Evolutionary conservation across 2,329 filamentous ascomycete genomes (phyloP), one percentile per base, ranked within the genome.

Genomic region (Kalmusia sp.): DNA sequence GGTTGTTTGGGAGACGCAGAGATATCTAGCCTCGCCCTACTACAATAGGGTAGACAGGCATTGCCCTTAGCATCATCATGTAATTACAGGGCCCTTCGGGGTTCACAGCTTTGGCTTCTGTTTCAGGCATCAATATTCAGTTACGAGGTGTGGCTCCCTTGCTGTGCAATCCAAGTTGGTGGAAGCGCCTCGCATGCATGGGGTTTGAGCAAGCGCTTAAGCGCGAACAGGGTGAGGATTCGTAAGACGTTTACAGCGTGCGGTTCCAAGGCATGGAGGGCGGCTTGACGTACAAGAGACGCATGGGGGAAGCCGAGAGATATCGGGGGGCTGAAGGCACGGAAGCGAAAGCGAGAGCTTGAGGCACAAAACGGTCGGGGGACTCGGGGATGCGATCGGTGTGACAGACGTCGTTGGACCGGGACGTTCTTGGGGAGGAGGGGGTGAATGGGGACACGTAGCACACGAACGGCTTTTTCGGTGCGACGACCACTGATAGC

Each of bases 301-400:
- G 19, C 14, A 46, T 46, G 24, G 19, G 43, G 43, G 30, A 46
- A 46, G 43, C 43, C 43, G 43, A 46, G 5, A 19, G 30, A 17
- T 25, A 9, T 33, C 8, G 40, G n/a, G 21, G 24, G 40, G 17
- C 17, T 22, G 28, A 28, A 14, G 17, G 22, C 6, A 15, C 5
- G 19, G 28, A 46, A 14, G 28, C 43, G 43, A 46, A 45, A 34
- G 43, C 43, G 30, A 46, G 21, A 11, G 12, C 12, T 15, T n/a
- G 39, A 27, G 40, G 30, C 43, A 35, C 43, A 6, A 30, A 34
- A 30, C 19, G 43, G 41, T 7, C 27, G 21, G n/a, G 14, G 21
- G 8, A 7, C 12, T 14, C 6, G 38, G 22, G 2, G 17, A 24
- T 17, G 19, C 31, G 43, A 46, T 46, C 43, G 43, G 43, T 46